phyloP scores from a whole-genome alignment of 306 rosid species.

The Cucurbita argyrosperma region DNA sequence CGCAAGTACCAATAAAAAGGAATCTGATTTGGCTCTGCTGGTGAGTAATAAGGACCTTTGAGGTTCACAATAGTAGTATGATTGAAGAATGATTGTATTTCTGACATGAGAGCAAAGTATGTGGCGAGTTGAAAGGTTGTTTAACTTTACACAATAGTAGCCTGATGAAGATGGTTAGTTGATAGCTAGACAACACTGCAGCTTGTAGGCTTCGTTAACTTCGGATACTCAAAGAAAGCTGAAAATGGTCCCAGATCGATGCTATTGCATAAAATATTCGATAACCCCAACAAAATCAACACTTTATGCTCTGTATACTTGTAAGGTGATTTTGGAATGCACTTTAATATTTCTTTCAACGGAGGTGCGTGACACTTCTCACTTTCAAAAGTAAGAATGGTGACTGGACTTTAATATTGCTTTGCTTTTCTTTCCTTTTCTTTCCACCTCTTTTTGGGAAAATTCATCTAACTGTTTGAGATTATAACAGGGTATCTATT shows the following conservation, averaged over 20 bases:
- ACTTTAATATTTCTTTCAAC: slow-evolving; percentile 2
- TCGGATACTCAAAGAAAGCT: not conserved
- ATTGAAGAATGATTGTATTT: not conserved
- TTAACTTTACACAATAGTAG: not conserved
- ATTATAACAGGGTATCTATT: not conserved
- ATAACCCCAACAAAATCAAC: not conserved
- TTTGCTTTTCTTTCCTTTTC: not conserved
- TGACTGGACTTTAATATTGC: not conserved
- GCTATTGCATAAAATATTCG: not conserved
- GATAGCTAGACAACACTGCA: slow-evolving; percentile 1
- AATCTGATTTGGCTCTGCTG: not conserved
- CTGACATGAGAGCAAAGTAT: not conserved
- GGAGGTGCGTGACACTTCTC: not conserved
- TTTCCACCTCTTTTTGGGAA: not conserved
- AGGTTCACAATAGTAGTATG: not conserved
- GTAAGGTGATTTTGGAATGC: slow-evolving; percentile 1
- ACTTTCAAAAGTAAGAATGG: not conserved
- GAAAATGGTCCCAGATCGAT: not conserved
- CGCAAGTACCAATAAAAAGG: not conserved
- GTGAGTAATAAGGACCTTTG: not conserved
- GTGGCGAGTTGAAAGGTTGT: not conserved
- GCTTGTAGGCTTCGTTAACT: not conserved
- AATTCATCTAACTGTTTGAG: not conserved
- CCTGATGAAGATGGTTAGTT: not conserved
- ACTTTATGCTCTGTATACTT: not conserved